A percentile compares a stretch with the other conserved stretches of the same genome.
Evolutionary conservation across 2,329 filamentous ascomycete species (phyloP).

Genomic region (Neonectria magnoliae): DNA sequence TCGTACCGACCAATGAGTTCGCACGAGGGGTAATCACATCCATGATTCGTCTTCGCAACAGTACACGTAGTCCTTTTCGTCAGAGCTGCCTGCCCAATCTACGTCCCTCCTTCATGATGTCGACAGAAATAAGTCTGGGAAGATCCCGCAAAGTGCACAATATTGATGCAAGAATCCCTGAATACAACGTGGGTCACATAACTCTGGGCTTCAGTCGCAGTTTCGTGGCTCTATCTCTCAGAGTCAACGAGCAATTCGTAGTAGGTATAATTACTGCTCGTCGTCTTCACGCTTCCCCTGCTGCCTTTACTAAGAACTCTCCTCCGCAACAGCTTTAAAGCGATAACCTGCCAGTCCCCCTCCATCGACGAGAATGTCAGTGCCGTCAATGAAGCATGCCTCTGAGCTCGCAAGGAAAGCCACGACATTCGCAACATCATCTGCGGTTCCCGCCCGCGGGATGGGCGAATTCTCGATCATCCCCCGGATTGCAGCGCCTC

Average conservation of each 20-base stretch:
- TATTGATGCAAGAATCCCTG: background rate
- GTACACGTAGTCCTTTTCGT: background rate
- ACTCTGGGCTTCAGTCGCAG: background rate
- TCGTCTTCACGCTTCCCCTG: background rate
- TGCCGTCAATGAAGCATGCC: background rate
- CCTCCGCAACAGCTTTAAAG: background rate
- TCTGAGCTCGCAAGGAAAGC: background rate
- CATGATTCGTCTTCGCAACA: background rate
- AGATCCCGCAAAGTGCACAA: background rate
- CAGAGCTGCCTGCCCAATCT: background rate
- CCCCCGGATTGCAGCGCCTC: background rate
- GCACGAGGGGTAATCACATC: background rate
- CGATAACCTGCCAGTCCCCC: background rate
- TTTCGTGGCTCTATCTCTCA: background rate
- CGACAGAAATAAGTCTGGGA: background rate
- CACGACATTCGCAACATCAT: background rate
- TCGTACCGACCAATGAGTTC: background rate
- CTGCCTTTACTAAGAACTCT: background rate
- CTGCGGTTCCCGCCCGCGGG: background rate
- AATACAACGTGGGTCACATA: background rate
- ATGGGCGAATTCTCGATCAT: background rate
- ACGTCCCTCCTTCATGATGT: background rate
- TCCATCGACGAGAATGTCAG: background rate
- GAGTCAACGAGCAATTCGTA: background rate
- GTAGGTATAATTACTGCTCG: background rate